Percentiles rank a stretch among this genome's conserved stretches.
phyloP scores from a whole-genome alignment of 768 basidiomycete species.

The Boletus reticuloceps region DNA sequence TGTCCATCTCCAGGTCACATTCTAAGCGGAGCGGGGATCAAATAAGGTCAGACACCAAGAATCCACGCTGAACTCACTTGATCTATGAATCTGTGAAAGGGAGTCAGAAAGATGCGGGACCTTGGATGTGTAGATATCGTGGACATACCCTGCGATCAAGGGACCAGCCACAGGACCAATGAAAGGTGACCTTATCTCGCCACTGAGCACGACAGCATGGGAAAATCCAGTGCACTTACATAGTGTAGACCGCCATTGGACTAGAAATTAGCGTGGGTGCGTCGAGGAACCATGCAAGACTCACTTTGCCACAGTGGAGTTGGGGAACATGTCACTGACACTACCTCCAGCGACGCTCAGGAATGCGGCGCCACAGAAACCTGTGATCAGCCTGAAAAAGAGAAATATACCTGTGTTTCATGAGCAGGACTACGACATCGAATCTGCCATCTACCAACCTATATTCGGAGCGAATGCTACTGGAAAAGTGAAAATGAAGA shows the following conservation, averaged over 20 bases:
- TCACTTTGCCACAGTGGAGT: conserved; percentile 58
- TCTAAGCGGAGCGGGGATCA: conserved; percentile 29
- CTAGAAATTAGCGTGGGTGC: conserved; percentile 25
- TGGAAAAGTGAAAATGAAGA: conserved; percentile 51
- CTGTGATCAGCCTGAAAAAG: conserved; percentile 56
- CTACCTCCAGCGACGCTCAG: conserved; percentile 61
- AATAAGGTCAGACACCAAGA: conserved; percentile 1
- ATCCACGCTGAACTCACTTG: conserved; percentile 38
- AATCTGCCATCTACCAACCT: conserved; percentile 31
- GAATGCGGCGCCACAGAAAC: conserved; percentile 56
- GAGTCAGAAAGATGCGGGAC: not conserved
- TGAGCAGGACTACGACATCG: not conserved
- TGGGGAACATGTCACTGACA: conserved; percentile 55
- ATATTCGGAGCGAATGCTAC: conserved; percentile 72
- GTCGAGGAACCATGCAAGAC: conserved; percentile 18
- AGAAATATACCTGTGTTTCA: conserved; percentile 51
- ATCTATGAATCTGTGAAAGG: conserved; percentile 58
- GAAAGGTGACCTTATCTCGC: conserved; percentile 44
- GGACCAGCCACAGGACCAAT: conserved; percentile 57
- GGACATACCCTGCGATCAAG: conserved; percentile 54
- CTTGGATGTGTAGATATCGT: not conserved
- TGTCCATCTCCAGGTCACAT: conserved; percentile 72
- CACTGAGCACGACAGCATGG: not conserved
- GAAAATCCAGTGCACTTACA: conserved; percentile 21
- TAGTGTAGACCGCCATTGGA: conserved; percentile 56